phyloP scores from a whole-genome alignment of 495 filamentous ascomycete species.

The Penicillium cosmopolitanum region DNA sequence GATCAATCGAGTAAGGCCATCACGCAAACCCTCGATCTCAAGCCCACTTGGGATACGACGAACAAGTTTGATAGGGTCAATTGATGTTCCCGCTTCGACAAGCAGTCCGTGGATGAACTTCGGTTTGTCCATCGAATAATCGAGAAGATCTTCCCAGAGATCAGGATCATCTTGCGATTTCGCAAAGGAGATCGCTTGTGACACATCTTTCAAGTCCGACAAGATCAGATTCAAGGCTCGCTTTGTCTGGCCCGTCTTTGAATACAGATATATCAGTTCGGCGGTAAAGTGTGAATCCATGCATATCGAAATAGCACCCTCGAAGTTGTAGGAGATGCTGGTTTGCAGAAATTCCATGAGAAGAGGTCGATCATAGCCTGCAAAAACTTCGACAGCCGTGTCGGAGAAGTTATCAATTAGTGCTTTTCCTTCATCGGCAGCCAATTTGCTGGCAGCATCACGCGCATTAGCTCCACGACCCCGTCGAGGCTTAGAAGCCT shows the following conservation, averaged over 20 bases:
- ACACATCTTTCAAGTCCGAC: slow-evolving; percentile 82
- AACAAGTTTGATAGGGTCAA: slow-evolving; percentile 88
- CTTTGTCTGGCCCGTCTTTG: slow-evolving; percentile 92
- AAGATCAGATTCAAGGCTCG: slow-evolving; percentile 89
- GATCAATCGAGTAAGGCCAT: slow-evolving; percentile 83
- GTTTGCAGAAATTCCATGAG: slow-evolving; percentile 86
- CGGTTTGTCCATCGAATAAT: slow-evolving; percentile 96
- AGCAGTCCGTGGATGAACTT: slow-evolving; percentile 89
- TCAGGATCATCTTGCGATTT: slow-evolving; percentile 89
- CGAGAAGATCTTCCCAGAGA: slow-evolving; percentile 91
- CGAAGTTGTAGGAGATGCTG: slow-evolving; percentile 81
- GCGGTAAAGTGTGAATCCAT: slow-evolving; percentile 77
- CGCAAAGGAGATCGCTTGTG: slow-evolving; percentile 88
- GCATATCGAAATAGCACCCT: slow-evolving; percentile 75
- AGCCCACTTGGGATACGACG: slow-evolving; percentile 88
- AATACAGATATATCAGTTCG: slow-evolving; percentile 90
- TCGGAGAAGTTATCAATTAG: slow-evolving; percentile 86
- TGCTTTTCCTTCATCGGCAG: slow-evolving; percentile 66
- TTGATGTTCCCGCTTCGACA: slow-evolving; percentile 89
- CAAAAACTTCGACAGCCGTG: slow-evolving; percentile 82
- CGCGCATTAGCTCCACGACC: slow-evolving; percentile 43
- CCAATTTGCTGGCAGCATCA: slow-evolving; percentile 49
- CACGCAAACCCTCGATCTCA: slow-evolving; percentile 84
- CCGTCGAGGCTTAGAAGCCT: slow-evolving; percentile 40
- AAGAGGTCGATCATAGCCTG: slow-evolving; percentile 74